Evolutionary conservation across 768 basidiomycete genomes (phyloP).

Genomic region (Candolleomyces aberdarensis): DNA sequence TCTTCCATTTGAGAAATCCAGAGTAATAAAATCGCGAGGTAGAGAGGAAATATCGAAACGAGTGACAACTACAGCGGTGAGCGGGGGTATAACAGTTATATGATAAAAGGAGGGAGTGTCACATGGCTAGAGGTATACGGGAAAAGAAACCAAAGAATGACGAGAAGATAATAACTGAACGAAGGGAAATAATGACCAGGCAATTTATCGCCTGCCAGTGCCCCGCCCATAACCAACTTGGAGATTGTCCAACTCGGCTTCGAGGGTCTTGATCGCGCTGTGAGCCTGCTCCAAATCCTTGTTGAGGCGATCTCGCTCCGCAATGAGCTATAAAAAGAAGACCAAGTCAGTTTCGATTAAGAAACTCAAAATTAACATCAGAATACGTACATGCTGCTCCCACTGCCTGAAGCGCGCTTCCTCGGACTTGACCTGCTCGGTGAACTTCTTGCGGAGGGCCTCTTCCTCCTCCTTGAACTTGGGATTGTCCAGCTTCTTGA

Average conservation of each 20-base stretch:
- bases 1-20: no score
- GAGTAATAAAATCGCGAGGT: no score
- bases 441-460: constrained; percentile 92
- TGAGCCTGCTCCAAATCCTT: constrained; percentile 95
- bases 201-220: constrained; percentile 57
- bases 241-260: constrained; percentile 86
- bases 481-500: constrained; percentile 98
- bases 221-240: constrained; percentile 83
- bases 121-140: not conserved
- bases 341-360: not conserved
- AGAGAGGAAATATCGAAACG: no score
- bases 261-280: constrained; percentile 87
- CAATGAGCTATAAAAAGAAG: constrained; percentile 70
- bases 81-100: not conserved
- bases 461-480: constrained; percentile 99
- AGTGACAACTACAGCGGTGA: no score
- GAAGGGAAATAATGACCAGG: not conserved
- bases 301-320: constrained; percentile 97
- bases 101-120: not conserved
- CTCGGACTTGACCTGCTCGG: constrained; percentile 99
- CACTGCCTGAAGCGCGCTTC: constrained; percentile 97
- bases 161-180: not conserved
- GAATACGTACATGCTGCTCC: constrained; percentile 87
- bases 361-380: not conserved
- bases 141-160: not conserved